These are phyloP conservation scores for Solanum stenotomum DNA, from an alignment of 257 asterid species.

Conservation along the genomic window DNA sequence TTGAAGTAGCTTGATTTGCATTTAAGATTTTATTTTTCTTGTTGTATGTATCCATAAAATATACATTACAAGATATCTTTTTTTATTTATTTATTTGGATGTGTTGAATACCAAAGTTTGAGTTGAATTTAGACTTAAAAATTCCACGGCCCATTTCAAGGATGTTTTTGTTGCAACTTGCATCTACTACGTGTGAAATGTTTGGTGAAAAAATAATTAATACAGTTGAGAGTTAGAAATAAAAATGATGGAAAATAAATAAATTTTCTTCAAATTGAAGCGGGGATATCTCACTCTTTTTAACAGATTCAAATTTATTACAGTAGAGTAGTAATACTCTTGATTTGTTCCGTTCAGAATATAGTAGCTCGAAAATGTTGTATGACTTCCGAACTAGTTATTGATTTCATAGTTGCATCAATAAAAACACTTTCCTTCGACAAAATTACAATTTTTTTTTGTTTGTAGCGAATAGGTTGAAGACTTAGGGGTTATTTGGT, in stretches of 20 bases:
- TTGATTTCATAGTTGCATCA: neutral
- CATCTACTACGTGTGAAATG: neutral
- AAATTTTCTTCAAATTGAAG: neutral
- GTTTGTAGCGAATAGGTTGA: neutral
- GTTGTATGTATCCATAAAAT: neutral
- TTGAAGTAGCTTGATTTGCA: neutral
- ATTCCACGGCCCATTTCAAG: neutral
- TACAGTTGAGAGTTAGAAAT: neutral
- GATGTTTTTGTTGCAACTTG: neutral
- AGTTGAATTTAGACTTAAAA: neutral
- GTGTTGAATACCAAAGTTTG: neutral
- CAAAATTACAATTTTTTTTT: neutral
- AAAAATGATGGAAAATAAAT: neutral
- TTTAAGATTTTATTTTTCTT: neutral
- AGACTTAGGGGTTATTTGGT: rapidly evolving
- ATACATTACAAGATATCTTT: neutral
- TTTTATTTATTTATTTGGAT: neutral
- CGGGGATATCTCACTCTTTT: neutral
- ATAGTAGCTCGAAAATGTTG: neutral
- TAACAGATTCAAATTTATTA: neutral
- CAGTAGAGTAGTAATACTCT: neutral
- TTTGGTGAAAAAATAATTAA: neutral
- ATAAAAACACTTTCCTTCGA: neutral
- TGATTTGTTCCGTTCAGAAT: neutral
- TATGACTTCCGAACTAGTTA: neutral